phyloP scores from a whole-genome alignment of 2,329 filamentous ascomycete genomes.

The Pseudocercospora fijiensis region DNA sequence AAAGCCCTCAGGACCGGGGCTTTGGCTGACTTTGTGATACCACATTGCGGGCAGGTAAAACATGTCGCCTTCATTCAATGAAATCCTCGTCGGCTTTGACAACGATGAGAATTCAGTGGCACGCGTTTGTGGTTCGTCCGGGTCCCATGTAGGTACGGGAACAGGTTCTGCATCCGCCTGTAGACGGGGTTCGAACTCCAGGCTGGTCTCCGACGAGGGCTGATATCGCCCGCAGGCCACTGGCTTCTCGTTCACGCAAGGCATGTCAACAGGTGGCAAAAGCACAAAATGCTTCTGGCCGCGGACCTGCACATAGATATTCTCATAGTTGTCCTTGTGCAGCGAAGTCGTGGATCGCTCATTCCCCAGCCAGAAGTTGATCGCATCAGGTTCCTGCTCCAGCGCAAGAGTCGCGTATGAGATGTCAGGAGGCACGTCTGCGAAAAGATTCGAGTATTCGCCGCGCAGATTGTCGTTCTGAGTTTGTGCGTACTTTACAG shows the following conservation, averaged over 20 bases:
- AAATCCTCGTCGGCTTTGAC: constrained; percentile 64
- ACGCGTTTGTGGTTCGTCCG: constrained; percentile 55
- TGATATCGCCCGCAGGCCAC: constrained; percentile 62
- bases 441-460: constrained; percentile 66
- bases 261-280: constrained; percentile 67
- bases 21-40: constrained; percentile 82
- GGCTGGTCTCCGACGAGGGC: constrained; percentile 31
- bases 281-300: constrained; percentile 74
- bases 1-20: constrained; percentile 65
- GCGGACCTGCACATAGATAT: constrained; percentile 74
- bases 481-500: constrained; percentile 71
- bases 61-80: constrained; percentile 72
- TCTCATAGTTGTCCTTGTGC: constrained; percentile 84
- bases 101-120: constrained; percentile 60
- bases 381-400: constrained; percentile 64
- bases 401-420: constrained; percentile 73
- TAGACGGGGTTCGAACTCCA: constrained; percentile 36
- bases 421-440: constrained; percentile 63
- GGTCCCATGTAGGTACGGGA: constrained; percentile 74
- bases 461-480: constrained; percentile 79
- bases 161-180: constrained; percentile 48
- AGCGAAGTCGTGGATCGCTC: constrained; percentile 66
- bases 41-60: constrained; percentile 79
- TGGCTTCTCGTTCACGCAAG: constrained; percentile 65
- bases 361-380: constrained; percentile 83